A percentile compares a stretch with the other conserved stretches of the same genome.
phyloP scores from a whole-genome alignment of 495 filamentous ascomycete genomes.

The Penicillium macrosclerotiorum region DNA sequence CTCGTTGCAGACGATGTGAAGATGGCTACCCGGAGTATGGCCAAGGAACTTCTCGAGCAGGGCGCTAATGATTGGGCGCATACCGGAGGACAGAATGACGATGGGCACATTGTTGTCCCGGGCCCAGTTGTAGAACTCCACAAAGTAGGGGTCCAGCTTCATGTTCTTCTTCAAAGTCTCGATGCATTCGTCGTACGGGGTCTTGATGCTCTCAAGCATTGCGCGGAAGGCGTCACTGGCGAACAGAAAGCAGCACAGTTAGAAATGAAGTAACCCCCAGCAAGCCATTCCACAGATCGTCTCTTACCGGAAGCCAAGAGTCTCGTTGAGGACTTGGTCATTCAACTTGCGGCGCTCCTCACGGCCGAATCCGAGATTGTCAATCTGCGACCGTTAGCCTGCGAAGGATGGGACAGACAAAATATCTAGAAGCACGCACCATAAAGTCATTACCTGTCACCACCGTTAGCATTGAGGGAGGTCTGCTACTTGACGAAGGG shows the following conservation, averaged over 20 bases:
- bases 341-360: slow-evolving; percentile 65
- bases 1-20: slow-evolving; percentile 84
- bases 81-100: slow-evolving; percentile 85
- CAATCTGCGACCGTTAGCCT: slow-evolving; percentile 55
- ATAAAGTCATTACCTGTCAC: slow-evolving; percentile 80
- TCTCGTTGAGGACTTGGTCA: slow-evolving; percentile 65
- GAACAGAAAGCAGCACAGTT: too few species aligned
- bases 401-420: neutral
- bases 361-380: slow-evolving; percentile 81
- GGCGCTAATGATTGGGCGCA: slow-evolving; percentile 86
- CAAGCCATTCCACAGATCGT: neutral
- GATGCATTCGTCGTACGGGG: slow-evolving; percentile 78
- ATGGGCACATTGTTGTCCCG: slow-evolving; percentile 80
- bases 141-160: slow-evolving; percentile 81
- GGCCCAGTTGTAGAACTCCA: slow-evolving; percentile 80
- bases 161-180: slow-evolving; percentile 73
- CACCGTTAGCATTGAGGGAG: slow-evolving; percentile 16
- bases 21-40: slow-evolving; percentile 57
- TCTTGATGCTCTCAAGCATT: slow-evolving; percentile 81
- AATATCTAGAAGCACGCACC: slow-evolving; percentile 33
- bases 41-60: slow-evolving; percentile 78
- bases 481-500: neutral
- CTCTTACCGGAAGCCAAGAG: slow-evolving; percentile 65
- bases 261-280: too few species aligned
- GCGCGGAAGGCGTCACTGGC: slow-evolving; percentile 73